Conservation (phyloP, 306 rosid genomes). For the Inga laurina region DNA sequence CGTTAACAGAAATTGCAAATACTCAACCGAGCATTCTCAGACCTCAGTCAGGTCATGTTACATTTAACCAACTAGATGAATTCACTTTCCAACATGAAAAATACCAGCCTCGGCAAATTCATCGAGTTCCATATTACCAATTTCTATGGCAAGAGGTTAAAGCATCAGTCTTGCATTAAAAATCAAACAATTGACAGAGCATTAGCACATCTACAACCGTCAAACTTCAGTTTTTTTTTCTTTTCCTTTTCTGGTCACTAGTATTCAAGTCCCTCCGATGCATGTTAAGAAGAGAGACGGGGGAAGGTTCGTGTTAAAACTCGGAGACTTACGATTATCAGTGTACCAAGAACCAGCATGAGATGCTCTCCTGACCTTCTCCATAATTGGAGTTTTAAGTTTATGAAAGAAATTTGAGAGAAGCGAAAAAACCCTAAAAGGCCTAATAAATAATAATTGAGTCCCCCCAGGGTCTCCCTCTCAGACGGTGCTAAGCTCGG, state of each 20-base stretch:
- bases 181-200: not conserved
- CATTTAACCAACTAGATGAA: not conserved
- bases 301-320: not conserved
- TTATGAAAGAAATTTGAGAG: not conserved
- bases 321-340: constrained; percentile 59
- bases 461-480: not conserved
- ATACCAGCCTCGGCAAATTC: not conserved
- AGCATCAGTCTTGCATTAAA: not conserved
- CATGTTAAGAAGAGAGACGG: not conserved
- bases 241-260: not conserved
- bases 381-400: constrained; percentile 44
- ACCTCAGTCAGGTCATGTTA: not conserved
- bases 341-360: constrained; percentile 89
- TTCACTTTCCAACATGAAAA: constrained; percentile 18
- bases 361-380: constrained; percentile 58
- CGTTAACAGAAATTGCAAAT: not conserved
- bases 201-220: not conserved
- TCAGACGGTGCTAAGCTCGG: not conserved
- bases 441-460: not conserved
- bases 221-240: not conserved
- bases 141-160: not conserved
- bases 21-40: not conserved
- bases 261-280: not conserved
- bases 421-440: constrained; percentile 3
- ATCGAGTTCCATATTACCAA: not conserved